Base-by-base conservation (phyloP, 2,329 filamentous ascomycete species). In the Aureobasidium sp. region DNA sequence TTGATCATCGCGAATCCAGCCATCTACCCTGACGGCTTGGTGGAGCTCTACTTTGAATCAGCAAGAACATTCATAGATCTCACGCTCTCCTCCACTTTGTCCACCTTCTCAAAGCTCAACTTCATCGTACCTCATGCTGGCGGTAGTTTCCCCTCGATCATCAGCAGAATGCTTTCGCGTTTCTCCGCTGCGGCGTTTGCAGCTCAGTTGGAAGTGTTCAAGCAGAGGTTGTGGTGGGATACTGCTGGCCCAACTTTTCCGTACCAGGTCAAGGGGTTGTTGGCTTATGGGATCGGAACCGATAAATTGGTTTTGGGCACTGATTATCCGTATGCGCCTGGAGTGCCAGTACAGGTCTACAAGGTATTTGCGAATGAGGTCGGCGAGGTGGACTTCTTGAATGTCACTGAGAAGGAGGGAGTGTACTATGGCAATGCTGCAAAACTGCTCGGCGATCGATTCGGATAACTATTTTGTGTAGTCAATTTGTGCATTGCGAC, bases 21-120 rank as follows among this genome's bases (percentile, higher is more conserved):
- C 7, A 24, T 48, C 24, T 76, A 75, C 56, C 78, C 78, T 0
- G 68, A 77, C 11, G 77, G 78, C 0, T 75, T 77, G 66, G 75
- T 79, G 39, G 79, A 81, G 63, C 82, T 82, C 68, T 74, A 82
- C 65, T 82, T 83, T 68, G 81, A 83, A 61, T 80, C 79, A 0
- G 77, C 79, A 1, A 70, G 81, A 0, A 74, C 76, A 0, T 74
- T 81, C 1, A 74, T 76, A 39, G 79, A 81, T 63, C 70, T 82
- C 11, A 78, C 82, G 64, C 68, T 78, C 15, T 75, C 72, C 5
- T 79, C 78, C 5, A 80, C 78, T 0, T 71, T 82, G 1, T 69
- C 73, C 22, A 71, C 74, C 0, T 78, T 74, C 70, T 77, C 79
- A 0, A 68, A 79, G 49, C 70, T 82, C 60, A 76, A 68, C 1